Percentiles rank a stretch among this genome's conserved stretches.
Conservation (phyloP, 108 stramenopile genomes). For the Fragilariopsis cylindrus region DNA sequence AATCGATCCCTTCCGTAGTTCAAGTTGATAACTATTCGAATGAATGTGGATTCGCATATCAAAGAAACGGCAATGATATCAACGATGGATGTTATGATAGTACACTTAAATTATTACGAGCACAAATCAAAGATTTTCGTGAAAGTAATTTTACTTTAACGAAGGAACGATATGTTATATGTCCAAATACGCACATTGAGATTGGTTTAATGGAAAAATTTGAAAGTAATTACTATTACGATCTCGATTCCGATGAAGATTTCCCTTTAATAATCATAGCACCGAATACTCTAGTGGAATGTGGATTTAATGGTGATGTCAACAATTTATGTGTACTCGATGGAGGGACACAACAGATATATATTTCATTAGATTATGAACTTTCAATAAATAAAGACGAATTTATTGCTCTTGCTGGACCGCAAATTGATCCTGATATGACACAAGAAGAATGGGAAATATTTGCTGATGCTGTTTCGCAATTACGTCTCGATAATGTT, state of each 20-base stretch:
- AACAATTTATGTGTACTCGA: slow-evolving; percentile 23
- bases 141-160: no score
- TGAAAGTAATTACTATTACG: no score
- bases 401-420: neutral
- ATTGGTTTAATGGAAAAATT: no score
- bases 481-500: no score
- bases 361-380: neutral
- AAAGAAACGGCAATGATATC: no score
- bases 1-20: no score
- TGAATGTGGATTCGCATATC: no score
- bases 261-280: slow-evolving; percentile 13
- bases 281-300: slow-evolving; percentile 15
- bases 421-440: slow-evolving; percentile 1
- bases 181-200: no score
- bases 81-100: slow-evolving; percentile 12
- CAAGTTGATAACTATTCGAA: no score
- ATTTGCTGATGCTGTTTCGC: no score
- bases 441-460: neutral
- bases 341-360: slow-evolving; percentile 4
- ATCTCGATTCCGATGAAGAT: slow-evolving; percentile 12
- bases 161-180: no score
- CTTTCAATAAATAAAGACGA: neutral
- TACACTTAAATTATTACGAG: slow-evolving; percentile 9
- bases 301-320: slow-evolving; percentile 23
- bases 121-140: neutral